Evolutionary conservation across 2,329 filamentous ascomycete genomes (phyloP).

Genomic region (Dothiorella sarmentorum): DNA sequence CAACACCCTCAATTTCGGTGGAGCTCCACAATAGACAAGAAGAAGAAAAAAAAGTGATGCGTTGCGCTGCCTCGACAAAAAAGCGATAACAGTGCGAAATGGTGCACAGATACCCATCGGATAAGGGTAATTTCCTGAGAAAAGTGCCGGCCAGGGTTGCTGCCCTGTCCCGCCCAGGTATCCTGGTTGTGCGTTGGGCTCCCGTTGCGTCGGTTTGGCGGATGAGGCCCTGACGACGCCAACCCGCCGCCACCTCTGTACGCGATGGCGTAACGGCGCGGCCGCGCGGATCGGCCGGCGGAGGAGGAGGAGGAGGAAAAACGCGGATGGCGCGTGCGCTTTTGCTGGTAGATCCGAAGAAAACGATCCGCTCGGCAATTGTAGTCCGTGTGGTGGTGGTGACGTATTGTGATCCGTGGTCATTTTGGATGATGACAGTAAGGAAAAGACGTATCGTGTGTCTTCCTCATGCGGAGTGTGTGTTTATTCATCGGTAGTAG

Average conservation of each 20-base stretch:
- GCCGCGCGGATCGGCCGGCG: not conserved
- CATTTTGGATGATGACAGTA: not conserved
- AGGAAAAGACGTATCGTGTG: constrained; percentile 2
- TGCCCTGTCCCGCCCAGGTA: constrained; percentile 8
- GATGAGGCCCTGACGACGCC: not conserved
- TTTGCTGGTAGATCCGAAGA: not conserved
- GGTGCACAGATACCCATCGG: not conserved
- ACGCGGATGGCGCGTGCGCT: not conserved
- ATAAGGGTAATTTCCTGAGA: not conserved
- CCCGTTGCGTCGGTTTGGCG: not conserved
- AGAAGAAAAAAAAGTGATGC: not conserved
- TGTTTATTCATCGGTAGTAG: constrained; percentile 35
- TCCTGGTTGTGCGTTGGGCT: constrained; percentile 8
- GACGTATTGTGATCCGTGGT: constrained; percentile 1
- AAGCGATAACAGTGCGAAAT: not conserved
- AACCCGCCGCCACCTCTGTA: not conserved
- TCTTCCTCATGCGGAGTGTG: not conserved
- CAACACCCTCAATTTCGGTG: constrained; percentile 2
- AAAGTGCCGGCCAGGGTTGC: not conserved
- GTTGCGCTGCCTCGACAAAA: constrained; percentile 2
- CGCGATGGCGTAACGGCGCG: constrained; percentile 6
- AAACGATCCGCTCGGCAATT: not conserved
- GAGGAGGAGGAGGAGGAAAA: too few species aligned
- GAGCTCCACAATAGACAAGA: constrained; percentile 10
- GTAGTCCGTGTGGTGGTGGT: not conserved